Conservation (phyloP, 202 grass and related monocot genomes). For the Eragrostis tef region DNA sequence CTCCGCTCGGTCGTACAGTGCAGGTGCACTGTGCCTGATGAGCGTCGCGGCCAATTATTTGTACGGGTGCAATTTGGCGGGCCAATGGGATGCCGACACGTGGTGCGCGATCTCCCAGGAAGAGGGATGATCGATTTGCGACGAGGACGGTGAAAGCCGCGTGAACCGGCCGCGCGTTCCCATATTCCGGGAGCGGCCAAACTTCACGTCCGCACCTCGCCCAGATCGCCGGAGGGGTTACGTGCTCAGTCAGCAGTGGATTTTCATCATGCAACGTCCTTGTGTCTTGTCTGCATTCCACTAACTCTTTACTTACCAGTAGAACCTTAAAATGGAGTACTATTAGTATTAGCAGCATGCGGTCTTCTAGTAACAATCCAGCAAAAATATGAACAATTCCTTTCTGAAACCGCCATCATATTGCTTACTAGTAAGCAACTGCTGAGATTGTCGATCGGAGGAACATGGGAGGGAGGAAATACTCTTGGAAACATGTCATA, state of each 20-base stretch:
- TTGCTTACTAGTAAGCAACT: too few species aligned
- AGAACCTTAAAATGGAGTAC: too few species aligned
- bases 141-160: neutral
- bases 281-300: neutral
- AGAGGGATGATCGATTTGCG: neutral
- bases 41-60: constrained; percentile 29
- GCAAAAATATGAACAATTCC: too few species aligned
- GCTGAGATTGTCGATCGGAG: too few species aligned
- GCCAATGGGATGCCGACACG: constrained; percentile 9
- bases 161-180: constrained; percentile 24
- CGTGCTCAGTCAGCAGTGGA: neutral
- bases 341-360: too few species aligned
- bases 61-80: constrained; percentile 32
- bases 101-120: neutral
- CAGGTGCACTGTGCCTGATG: constrained; percentile 27
- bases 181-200: constrained; percentile 42
- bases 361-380: too few species aligned
- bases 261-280: neutral
- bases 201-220: neutral
- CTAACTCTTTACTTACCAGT: neutral
- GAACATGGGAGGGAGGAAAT: too few species aligned
- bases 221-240: constrained; percentile 22
- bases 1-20: constrained; percentile 5
- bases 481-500: too few species aligned
- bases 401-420: too few species aligned